Conservation (phyloP, 257 asterid genomes). For the Echites panduratus region DNA sequence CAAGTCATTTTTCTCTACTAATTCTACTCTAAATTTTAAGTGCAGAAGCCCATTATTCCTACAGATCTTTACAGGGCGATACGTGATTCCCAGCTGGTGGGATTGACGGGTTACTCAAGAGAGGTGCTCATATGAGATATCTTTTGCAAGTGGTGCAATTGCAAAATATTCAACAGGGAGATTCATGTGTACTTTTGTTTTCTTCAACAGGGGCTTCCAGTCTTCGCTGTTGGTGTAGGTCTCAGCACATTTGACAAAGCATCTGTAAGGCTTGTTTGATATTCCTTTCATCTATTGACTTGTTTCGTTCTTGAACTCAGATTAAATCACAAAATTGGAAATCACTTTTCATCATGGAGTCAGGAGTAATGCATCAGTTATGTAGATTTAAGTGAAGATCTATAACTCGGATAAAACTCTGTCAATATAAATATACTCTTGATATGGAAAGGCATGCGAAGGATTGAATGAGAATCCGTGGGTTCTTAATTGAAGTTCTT, state of each 20-base stretch:
- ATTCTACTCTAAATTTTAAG: constrained; percentile 6
- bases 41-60: constrained; percentile 77
- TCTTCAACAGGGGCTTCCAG: constrained; percentile 56
- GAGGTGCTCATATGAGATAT: constrained; percentile 35
- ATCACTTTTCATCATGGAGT: background rate
- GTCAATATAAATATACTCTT: background rate
- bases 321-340: background rate
- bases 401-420: background rate
- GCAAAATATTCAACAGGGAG: background rate
- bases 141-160: background rate
- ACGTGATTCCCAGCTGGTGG: constrained; percentile 77
- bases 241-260: constrained; percentile 83
- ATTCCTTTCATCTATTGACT: background rate
- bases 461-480: background rate
- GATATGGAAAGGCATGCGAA: background rate
- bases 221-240: constrained; percentile 67
- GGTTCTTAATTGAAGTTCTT: background rate
- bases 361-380: background rate
- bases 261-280: constrained; percentile 45
- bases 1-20: background rate
- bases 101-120: constrained; percentile 74
- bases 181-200: background rate
- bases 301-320: background rate
- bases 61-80: constrained; percentile 56
- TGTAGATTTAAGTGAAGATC: background rate